These are phyloP conservation scores for Nemania sp. DNA, from an alignment of 2,329 filamentous ascomycete genomes.

Conservation along the genomic window DNA sequence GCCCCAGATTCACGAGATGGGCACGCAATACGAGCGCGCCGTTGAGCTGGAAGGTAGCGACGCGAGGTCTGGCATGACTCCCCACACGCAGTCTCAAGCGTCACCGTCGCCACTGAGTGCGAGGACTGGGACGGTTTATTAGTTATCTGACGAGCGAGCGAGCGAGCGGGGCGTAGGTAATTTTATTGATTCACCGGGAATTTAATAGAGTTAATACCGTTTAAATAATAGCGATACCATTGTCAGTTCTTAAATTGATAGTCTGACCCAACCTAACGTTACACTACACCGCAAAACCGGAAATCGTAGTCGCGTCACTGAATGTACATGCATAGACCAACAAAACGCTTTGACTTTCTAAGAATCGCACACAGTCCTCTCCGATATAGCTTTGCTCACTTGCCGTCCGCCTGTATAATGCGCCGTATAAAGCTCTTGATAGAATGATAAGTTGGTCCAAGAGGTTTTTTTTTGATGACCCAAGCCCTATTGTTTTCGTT, in stretches of 20 bases:
- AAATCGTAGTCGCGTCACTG: slow-evolving; percentile 9
- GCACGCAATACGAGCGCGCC: neutral
- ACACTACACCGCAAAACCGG: neutral
- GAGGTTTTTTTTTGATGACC: neutral
- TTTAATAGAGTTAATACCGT: neutral
- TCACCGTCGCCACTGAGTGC: too few species aligned
- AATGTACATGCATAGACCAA: neutral
- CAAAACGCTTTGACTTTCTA: neutral
- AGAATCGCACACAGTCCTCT: neutral
- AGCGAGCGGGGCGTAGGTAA: too few species aligned
- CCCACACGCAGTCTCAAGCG: too few species aligned
- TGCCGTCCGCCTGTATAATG: neutral
- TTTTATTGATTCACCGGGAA: neutral
- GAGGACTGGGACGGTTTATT: too few species aligned
- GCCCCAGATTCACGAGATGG: neutral
- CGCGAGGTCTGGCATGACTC: neutral
- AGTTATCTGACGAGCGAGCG: too few species aligned
- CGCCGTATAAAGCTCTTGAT: neutral
- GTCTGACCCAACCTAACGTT: neutral
- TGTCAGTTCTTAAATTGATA: neutral
- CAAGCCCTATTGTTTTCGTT: neutral
- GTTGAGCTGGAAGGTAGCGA: neutral
- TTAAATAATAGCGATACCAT: neutral
- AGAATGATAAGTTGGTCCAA: neutral
- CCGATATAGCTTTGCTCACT: neutral